Percentiles rank a stretch among this genome's conserved stretches.
Evolutionary conservation across 2,329 filamentous ascomycete genomes (phyloP).

Genomic region (Xylaria sp.): DNA sequence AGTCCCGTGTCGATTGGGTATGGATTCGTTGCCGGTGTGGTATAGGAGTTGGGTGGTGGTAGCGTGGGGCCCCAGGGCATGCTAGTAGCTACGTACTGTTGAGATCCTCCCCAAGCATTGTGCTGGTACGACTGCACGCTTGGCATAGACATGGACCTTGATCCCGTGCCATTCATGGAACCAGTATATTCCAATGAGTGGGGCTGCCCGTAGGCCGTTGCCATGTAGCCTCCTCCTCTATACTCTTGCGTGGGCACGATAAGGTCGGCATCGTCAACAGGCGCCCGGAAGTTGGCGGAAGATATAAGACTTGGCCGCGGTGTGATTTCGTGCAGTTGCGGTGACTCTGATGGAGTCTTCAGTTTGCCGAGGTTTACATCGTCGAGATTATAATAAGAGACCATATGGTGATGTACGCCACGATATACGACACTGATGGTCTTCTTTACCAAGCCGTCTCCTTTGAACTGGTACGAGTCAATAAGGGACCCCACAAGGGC

Average conservation of each 20-base stretch:
- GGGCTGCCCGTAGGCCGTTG: neutral
- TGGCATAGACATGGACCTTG: constrained; percentile 29
- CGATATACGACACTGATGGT: constrained; percentile 80
- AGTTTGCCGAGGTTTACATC: constrained; percentile 71
- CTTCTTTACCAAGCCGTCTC: constrained; percentile 84
- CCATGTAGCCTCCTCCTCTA: neutral
- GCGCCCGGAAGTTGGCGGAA: constrained; percentile 68
- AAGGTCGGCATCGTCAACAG: constrained; percentile 56
- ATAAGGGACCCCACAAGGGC: constrained; percentile 76
- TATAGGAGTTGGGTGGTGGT: constrained; percentile 15
- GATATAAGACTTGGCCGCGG: constrained; percentile 62
- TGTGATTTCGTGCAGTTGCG: constrained; percentile 50
- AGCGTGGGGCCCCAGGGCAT: constrained; percentile 11
- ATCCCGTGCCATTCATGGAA: constrained; percentile 2
- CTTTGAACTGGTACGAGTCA: constrained; percentile 89
- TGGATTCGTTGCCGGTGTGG: neutral
- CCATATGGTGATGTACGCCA: constrained; percentile 79
- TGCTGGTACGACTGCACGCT: constrained; percentile 11
- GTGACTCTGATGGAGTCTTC: constrained; percentile 59
- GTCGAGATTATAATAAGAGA: constrained; percentile 84
- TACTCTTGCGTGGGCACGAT: constrained; percentile 11
- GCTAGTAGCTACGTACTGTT: constrained; percentile 5
- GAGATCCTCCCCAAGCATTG: constrained; percentile 1
- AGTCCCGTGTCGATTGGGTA: constrained; percentile 7
- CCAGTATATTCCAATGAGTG: neutral